Evolutionary conservation across 2,329 filamentous ascomycete species (phyloP).

Genomic region (Hypoxylon sp.): DNA sequence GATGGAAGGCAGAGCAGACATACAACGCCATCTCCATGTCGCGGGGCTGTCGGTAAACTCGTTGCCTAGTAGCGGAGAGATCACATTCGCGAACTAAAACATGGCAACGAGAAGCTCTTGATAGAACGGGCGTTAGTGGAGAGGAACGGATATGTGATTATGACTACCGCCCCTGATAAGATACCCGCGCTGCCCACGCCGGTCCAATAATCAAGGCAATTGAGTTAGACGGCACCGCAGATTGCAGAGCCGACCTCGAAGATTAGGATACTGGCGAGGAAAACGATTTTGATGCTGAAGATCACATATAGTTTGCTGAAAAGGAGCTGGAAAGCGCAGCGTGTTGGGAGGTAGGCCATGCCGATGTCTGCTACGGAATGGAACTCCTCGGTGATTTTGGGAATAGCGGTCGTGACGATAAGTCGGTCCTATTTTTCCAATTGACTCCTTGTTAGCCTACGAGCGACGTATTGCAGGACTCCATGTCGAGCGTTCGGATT

Average conservation of each 20-base stretch:
- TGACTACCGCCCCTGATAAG: slow-evolving; percentile 53
- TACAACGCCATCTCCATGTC: too few relatives aligned
- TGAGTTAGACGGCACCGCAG: slow-evolving; percentile 56
- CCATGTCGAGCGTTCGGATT: too few relatives aligned
- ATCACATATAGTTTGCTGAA: slow-evolving; percentile 57
- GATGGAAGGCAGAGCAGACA: slow-evolving; percentile 53
- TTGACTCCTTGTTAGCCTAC: too few relatives aligned
- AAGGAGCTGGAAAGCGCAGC: slow-evolving; percentile 55
- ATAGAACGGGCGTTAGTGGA: too few relatives aligned
- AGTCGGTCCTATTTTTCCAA: too few relatives aligned
- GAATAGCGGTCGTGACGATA: slow-evolving; percentile 56
- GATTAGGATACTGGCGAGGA: slow-evolving; percentile 50
- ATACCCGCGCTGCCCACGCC: slow-evolving; percentile 55
- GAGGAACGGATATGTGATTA: slow-evolving; percentile 32
- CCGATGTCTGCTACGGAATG: slow-evolving; percentile 54
- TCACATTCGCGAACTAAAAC: slow-evolving; percentile 38
- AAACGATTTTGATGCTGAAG: slow-evolving; percentile 52
- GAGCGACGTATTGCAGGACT: too few relatives aligned
- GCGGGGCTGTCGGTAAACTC: too few relatives aligned
- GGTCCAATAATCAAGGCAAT: slow-evolving; percentile 57
- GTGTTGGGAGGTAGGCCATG: slow-evolving; percentile 54
- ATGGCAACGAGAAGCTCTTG: slow-evolving; percentile 3
- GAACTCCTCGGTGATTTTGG: slow-evolving; percentile 55
- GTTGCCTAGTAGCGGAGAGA: slow-evolving; percentile 53
- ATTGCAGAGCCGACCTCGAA: slow-evolving; percentile 56